These are phyloP conservation scores for Urochloa ruziziensis DNA, from an alignment of 176 grass and related monocot genomes.

Conservation along the genomic window DNA sequence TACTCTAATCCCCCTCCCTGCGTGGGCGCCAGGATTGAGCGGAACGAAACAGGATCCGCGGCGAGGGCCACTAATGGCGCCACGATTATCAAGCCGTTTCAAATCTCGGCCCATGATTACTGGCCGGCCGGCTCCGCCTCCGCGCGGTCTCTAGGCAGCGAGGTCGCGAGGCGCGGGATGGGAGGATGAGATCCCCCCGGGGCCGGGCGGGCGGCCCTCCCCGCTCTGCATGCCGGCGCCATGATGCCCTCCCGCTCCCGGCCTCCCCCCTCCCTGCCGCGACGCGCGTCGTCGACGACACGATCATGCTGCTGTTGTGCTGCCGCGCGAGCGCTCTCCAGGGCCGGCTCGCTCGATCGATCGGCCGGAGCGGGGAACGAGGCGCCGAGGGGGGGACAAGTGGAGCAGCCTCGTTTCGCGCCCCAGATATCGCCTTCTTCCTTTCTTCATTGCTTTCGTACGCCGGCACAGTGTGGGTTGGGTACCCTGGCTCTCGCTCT, in stretches of 20 bases:
- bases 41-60: slow-evolving; percentile 33
- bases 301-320: slow-evolving; percentile 51
- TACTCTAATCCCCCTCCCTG: slow-evolving; percentile 2
- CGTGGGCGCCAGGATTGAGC: slow-evolving; percentile 47
- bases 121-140: not conserved
- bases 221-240: slow-evolving; percentile 27
- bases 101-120: slow-evolving; percentile 60
- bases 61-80: slow-evolving; percentile 27
- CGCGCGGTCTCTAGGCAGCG: not conserved
- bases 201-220: not conserved
- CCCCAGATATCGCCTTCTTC: slow-evolving; percentile 21
- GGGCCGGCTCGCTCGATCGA: not conserved
- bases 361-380: slow-evolving; percentile 23
- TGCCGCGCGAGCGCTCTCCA: not conserved
- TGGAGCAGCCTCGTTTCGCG: slow-evolving; percentile 32
- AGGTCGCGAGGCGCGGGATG: not conserved
- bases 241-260: slow-evolving; percentile 46
- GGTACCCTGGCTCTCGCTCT: too few species aligned
- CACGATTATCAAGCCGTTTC: slow-evolving; percentile 41
- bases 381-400: slow-evolving; percentile 26
- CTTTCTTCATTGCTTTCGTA: slow-evolving; percentile 5
- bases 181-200: slow-evolving; percentile 31
- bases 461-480: slow-evolving; percentile 18
- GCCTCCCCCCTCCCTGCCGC: not conserved
- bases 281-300: slow-evolving; percentile 46